Conservation (phyloP, 345 rosid genomes). For the Psidium friedrichsthalianum region DNA sequence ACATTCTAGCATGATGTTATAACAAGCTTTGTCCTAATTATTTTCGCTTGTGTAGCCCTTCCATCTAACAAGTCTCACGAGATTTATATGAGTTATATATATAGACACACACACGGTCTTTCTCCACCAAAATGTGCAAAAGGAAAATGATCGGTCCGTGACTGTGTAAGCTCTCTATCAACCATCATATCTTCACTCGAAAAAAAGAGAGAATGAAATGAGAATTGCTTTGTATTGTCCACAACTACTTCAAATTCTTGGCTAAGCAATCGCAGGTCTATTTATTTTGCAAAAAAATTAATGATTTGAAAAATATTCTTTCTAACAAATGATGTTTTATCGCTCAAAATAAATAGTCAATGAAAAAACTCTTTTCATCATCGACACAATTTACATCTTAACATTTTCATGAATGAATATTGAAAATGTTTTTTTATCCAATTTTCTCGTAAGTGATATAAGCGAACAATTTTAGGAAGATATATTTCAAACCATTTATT, state of each 20-base stretch:
- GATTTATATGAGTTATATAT: too few relatives aligned
- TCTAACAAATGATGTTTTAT: neutral
- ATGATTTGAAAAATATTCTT: neutral
- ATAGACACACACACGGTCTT: too few relatives aligned
- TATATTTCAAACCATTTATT: neutral
- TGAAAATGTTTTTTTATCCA: neutral
- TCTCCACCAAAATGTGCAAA: neutral
- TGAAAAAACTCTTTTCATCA: too few relatives aligned
- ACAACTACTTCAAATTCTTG: neutral
- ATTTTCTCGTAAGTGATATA: too few relatives aligned
- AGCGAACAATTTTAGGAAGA: neutral
- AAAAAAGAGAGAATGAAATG: neutral
- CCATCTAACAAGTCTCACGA: too few relatives aligned
- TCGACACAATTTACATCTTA: too few relatives aligned
- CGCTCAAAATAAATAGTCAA: too few relatives aligned
- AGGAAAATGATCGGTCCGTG: neutral
- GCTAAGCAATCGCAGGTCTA: accelerated
- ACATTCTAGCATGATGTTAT: too few relatives aligned
- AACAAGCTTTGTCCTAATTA: too few relatives aligned
- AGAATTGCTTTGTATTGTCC: too few relatives aligned
- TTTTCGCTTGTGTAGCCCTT: too few relatives aligned
- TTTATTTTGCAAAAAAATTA: neutral
- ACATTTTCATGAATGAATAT: neutral
- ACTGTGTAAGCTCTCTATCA: neutral
- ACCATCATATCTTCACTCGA: neutral